phyloP scores from a whole-genome alignment of 1,284 basidiomycete genomes.

The Cronartium ribicola region DNA sequence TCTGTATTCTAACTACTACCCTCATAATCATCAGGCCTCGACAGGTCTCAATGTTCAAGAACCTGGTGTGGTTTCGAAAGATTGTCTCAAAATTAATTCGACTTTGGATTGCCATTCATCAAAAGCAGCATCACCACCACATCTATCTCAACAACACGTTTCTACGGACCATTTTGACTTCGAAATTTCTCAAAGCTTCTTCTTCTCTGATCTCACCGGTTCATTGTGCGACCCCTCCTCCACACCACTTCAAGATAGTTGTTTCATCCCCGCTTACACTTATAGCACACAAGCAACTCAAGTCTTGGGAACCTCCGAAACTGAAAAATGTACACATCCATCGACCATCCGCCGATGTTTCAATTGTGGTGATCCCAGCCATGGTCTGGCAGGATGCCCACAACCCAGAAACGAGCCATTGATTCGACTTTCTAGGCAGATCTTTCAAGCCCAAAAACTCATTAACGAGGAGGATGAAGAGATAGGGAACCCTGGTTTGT shows the following conservation, averaged over 20 bases:
- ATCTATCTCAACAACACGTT: too few species aligned
- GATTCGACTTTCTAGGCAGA: constrained; percentile 19
- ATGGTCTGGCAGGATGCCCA: constrained; percentile 13
- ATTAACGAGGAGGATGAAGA: neutral
- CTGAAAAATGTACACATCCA: constrained; percentile 17
- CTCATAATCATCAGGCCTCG: too few species aligned
- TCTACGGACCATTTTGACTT: too few species aligned
- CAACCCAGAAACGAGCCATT: constrained; percentile 6
- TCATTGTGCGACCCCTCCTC: neutral
- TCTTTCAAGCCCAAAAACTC: constrained; percentile 18
- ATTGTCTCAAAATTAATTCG: too few species aligned
- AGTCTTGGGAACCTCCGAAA: neutral
- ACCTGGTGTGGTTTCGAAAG: too few species aligned
- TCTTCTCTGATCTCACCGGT: neutral
- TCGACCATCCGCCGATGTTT: constrained; percentile 13
- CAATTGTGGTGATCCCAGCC: constrained; percentile 25
- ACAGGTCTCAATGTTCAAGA: too few species aligned
- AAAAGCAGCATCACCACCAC: too few species aligned
- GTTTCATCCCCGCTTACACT: constrained; percentile 6
- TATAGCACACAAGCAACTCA: constrained; percentile 14
- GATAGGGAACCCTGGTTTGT: neutral
- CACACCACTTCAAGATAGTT: neutral
- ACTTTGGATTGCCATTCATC: too few species aligned
- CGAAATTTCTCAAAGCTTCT: too few species aligned
- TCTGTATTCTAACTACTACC: too few species aligned